Evolutionary conservation across 2,329 filamentous ascomycete genomes (phyloP).

Genomic region (Ophiostoma perfectum): DNA sequence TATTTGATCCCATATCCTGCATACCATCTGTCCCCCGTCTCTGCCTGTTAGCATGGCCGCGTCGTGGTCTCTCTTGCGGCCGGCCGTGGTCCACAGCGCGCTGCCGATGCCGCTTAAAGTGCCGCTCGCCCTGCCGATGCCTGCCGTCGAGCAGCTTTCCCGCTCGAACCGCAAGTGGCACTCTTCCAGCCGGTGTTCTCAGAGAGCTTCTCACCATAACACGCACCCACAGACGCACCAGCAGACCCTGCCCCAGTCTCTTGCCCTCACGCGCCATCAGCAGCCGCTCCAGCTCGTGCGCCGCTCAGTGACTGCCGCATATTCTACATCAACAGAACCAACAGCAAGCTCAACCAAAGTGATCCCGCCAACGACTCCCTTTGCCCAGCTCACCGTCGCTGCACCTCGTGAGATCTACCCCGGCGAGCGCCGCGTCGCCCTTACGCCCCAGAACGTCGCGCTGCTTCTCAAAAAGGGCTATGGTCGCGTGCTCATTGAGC

Average conservation of each 20-base stretch:
- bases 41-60: slow-evolving; percentile 17
- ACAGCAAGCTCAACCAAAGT: slow-evolving; percentile 25
- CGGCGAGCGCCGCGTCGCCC: slow-evolving; percentile 74
- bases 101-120: slow-evolving; percentile 18
- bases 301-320: not conserved
- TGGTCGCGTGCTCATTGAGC: slow-evolving; percentile 68
- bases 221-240: too few relatives aligned
- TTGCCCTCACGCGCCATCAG: slow-evolving; percentile 20
- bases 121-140: not conserved
- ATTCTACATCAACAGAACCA: slow-evolving; percentile 23
- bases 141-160: slow-evolving; percentile 23
- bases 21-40: not conserved
- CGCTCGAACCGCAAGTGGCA: slow-evolving; percentile 5
- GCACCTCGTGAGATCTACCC: slow-evolving; percentile 73
- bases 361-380: slow-evolving; percentile 51
- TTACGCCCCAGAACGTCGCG: slow-evolving; percentile 78
- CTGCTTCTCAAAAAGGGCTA: slow-evolving; percentile 83
- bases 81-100: slow-evolving; percentile 26
- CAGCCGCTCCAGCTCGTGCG: not conserved
- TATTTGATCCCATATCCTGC: too few relatives aligned
- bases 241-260: not conserved
- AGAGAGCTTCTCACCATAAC: slow-evolving; percentile 15
- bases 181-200: not conserved
- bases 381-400: slow-evolving; percentile 67
- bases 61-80: slow-evolving; percentile 27